Base-by-base conservation (phyloP, 2,329 filamentous ascomycete genomes). In the Calcarisporium arbuscula region DNA sequence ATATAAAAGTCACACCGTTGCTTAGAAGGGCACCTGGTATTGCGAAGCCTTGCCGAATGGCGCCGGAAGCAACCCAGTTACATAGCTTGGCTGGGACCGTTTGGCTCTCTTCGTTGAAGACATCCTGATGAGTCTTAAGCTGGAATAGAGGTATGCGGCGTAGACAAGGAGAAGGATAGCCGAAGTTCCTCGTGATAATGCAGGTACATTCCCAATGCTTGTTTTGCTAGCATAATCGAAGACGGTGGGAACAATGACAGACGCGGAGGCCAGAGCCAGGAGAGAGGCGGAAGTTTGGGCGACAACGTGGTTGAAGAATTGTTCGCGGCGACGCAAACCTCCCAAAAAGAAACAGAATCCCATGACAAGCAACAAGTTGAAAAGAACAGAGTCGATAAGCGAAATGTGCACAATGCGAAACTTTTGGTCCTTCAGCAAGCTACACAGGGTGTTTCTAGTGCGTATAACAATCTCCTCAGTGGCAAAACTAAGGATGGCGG, bases 301-400 rank as follows among this genome's bases (percentile, higher is more conserved):
- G 6, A 95, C 88, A 0, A 85, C 90, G 20, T 84, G 78, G 65
- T 95, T 95, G 73, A 95, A 95, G 57, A 77, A 82, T 56, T 95
- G 89, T 54, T 92, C 83, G 19, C 74, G 53, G 18, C 88, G 77
- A 39, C 83, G 80, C 47, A 92, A 56, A 5, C 86, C 86, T 32
- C 85, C 88, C 41, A 85, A 81, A 65, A 94, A 90, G 68, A 92
- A 95, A 55, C 81, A 92, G 78, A 88, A 94, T 38, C 86, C 88
- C 67, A 94, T 67, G 31, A 94, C 86, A 12, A 95, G 74, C 4
- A 94, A 73, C 38, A 95, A 61, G 54, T 95, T 95, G 25, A 87
- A 94, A 16, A 95, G 68, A 57, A 95, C 94, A 57, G 82, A 88
- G 38, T 89, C 89, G 42, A 95, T 85, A 18, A 95, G 68, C 0